Base-by-base conservation (phyloP, 257 asterid species). In the Solanum sitiens region DNA sequence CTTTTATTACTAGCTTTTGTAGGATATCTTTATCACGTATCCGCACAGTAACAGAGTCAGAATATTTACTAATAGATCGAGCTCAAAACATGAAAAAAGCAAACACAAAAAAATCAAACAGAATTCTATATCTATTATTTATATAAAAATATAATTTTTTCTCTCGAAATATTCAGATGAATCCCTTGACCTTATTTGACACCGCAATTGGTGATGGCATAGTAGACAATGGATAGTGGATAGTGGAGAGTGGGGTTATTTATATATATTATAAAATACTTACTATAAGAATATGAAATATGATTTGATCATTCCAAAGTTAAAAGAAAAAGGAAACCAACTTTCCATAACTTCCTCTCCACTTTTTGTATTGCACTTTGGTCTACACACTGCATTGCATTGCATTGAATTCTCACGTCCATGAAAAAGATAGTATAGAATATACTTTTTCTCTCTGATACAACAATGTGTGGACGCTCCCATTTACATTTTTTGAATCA, bases 271-370 rank as follows among this genome's bases (percentile, higher is more conserved):
- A 16, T 39, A 33, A 33, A 71, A 23, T 11, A 71, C 77, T 32
- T 75, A 40, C 11, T 40, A 76, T n/a, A 39, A 76, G 83, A 76
- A 76, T 76, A 76, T 76, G 12, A 76, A 76, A 65, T 44, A 44
- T 79, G 84, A 79, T 77, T 35, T 77, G 90, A 87, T 91, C 90
- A 91, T 92, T 87, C 88, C 88, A 90, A 87, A 88, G 89, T 14
- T 80, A 85, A 73, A 32, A 18, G 72, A 32, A 84, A 92, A 91
- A 92, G 91, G 89, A 90, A 86, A 88, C 87, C 85, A 90, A 88
- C 92, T 92, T 93, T 92, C 89, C 92, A 87, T 83, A 86, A 89
- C 87, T 88, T 83, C 79, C 77, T 87, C 88, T 67, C 83, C 71
- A 21, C 9, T 73, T 47, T 47, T 47, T 47, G 25, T 25, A 23